phyloP scores from a whole-genome alignment of 305 asterid species.

The Plantago coronopus region DNA sequence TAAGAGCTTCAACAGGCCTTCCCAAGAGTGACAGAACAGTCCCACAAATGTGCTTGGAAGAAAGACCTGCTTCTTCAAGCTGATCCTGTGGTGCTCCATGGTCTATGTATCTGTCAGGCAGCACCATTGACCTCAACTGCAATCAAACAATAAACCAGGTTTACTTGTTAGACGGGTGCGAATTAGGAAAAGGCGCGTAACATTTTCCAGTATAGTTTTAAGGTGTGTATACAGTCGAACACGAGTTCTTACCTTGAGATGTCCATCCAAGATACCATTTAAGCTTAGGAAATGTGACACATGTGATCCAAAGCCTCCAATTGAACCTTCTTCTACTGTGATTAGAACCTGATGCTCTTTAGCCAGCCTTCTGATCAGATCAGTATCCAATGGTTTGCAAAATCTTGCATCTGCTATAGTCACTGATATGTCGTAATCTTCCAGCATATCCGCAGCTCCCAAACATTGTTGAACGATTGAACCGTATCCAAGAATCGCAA shows the following conservation, averaged over 20 bases:
- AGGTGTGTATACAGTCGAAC: no score
- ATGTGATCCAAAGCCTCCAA: constrained; percentile 82
- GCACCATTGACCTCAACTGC: constrained; percentile 79
- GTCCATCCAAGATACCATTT: constrained; percentile 61
- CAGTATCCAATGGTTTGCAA: constrained; percentile 65
- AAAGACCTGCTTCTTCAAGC: constrained; percentile 68
- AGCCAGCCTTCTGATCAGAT: constrained; percentile 51
- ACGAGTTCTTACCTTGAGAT: constrained; percentile 47
- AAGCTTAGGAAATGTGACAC: constrained; percentile 63
- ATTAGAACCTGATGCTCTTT: constrained; percentile 68
- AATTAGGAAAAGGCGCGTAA: no score
- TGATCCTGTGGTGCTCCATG: constrained; percentile 80
- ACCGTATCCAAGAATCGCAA: constrained; percentile 74
- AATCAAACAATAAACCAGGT: no score
- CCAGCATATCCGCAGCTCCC: constrained; percentile 52
- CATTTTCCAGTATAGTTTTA: no score
- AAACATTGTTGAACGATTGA: constrained; percentile 59
- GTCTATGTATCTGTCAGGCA: constrained; percentile 74
- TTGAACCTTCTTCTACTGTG: constrained; percentile 74
- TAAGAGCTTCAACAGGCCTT: constrained; percentile 48
- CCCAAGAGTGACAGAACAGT: constrained; percentile 64
- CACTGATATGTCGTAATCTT: constrained; percentile 30
- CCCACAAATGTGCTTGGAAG: constrained; percentile 58
- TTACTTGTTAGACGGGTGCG: no score
- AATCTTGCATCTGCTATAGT: constrained; percentile 68